phyloP scores from a whole-genome alignment of 2,329 filamentous ascomycete species.

The Ophidiomyces ophidiicola region DNA sequence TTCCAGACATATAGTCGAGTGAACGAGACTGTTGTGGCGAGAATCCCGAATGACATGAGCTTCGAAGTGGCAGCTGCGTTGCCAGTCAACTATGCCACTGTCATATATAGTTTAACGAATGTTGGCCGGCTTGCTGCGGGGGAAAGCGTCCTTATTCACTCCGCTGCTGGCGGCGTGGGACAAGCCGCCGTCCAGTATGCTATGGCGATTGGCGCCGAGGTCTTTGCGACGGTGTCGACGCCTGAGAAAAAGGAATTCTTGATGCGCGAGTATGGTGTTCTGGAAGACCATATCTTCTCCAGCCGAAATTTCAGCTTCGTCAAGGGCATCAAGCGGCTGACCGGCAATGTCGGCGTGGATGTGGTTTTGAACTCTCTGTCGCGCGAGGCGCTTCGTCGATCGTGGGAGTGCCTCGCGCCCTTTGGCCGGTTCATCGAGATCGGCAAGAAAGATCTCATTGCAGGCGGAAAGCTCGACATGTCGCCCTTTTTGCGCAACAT shows the following conservation, averaged over 20 bases:
- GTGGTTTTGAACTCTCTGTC: conserved; percentile 15
- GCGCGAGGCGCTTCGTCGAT: conserved; percentile 11
- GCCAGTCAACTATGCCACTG: conserved; percentile 15
- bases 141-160: conserved; percentile 18
- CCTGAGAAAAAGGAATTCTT: conserved; percentile 15
- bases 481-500: conserved; percentile 8
- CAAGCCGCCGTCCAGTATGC: conserved; percentile 18
- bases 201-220: conserved; percentile 15
- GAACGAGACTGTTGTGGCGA: conserved; percentile 4
- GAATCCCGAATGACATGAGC: conserved; percentile 13
- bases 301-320: conserved; percentile 12
- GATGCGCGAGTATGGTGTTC: conserved; percentile 12
- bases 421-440: conserved; percentile 16
- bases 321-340: conserved; percentile 13
- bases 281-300: conserved; percentile 14
- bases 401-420: conserved; percentile 14
- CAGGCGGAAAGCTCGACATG: conserved; percentile 10
- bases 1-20: conserved; percentile 4
- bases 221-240: conserved; percentile 17
- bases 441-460: conserved; percentile 11
- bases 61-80: conserved; percentile 16
- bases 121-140: conserved; percentile 14
- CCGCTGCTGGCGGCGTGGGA: conserved; percentile 17
- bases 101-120: conserved; percentile 12
- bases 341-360: conserved; percentile 14